Evolutionary conservation across 2,329 filamentous ascomycete species (phyloP).

Genomic region (Xylaria sp.): DNA sequence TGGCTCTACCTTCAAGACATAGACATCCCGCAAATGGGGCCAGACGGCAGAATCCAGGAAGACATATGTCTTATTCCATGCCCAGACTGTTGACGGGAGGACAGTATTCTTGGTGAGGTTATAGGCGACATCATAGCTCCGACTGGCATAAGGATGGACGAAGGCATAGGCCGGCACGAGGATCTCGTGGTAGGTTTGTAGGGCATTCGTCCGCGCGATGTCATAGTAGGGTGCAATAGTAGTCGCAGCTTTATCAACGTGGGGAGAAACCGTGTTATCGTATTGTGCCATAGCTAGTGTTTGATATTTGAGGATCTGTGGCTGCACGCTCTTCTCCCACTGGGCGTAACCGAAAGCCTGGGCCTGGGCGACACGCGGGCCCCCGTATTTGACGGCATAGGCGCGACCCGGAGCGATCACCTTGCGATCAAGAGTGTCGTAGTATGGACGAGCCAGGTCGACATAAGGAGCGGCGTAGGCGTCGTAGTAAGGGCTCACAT

Average conservation of each 20-base stretch:
- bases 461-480: conserved; percentile 86
- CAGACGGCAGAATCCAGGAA: conserved; percentile 83
- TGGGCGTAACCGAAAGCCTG: conserved; percentile 74
- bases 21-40: conserved; percentile 83
- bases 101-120: conserved; percentile 75
- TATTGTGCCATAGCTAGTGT: conserved; percentile 73
- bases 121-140: conserved; percentile 74
- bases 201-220: conserved; percentile 69
- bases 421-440: conserved; percentile 67
- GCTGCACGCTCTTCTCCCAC: conserved; percentile 83
- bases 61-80: conserved; percentile 73
- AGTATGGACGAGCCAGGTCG: conserved; percentile 80
- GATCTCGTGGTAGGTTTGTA: conserved; percentile 76
- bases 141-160: conserved; percentile 77
- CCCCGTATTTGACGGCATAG: conserved; percentile 78
- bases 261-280: conserved; percentile 75
- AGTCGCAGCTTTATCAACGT: conserved; percentile 71
- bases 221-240: conserved; percentile 78
- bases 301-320: conserved; percentile 76
- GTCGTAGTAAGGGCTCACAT: conserved; percentile 86
- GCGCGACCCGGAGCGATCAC: conserved; percentile 75
- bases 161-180: conserved; percentile 80
- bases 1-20: conserved; percentile 92
- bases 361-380: conserved; percentile 75
- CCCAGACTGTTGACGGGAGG: conserved; percentile 77